Evolutionary conservation across 139 green algal genomes (phyloP).

Genomic region (Picochlorum sp.): DNA sequence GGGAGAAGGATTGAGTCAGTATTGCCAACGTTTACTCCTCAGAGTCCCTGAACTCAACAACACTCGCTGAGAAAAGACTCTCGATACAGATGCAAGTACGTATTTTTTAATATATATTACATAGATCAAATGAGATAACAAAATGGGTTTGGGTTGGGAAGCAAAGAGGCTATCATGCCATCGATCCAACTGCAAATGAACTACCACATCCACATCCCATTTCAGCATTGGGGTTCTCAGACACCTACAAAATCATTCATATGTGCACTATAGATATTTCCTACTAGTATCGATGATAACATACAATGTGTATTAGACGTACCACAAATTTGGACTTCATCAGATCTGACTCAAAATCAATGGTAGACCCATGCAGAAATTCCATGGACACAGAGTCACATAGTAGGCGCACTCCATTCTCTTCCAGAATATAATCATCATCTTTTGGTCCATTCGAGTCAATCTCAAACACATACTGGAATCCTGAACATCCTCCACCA

Average conservation of each 20-base stretch:
- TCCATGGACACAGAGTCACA: constrained; percentile 76
- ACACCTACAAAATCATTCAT: constrained; percentile 29
- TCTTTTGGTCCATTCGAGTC: constrained; percentile 30
- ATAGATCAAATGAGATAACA: too few relatives aligned
- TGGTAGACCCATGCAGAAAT: constrained; percentile 64
- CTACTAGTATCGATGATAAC: background rate
- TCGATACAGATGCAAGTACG: too few relatives aligned
- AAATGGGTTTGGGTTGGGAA: too few relatives aligned
- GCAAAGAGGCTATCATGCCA: too few relatives aligned
- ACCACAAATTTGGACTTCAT: constrained; percentile 83
- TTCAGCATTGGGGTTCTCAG: constrained; percentile 70
- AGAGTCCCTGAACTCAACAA: too few relatives aligned
- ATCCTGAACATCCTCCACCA: constrained; percentile 85
- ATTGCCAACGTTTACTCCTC: too few relatives aligned
- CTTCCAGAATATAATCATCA: constrained; percentile 54
- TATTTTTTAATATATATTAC: too few relatives aligned
- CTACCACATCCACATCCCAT: constrained; percentile 69
- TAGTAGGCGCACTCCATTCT: constrained; percentile 63
- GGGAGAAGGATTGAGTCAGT: too few relatives aligned
- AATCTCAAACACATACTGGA: constrained; percentile 86
- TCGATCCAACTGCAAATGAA: constrained; percentile 65
- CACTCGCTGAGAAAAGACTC: too few relatives aligned
- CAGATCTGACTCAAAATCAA: constrained; percentile 82
- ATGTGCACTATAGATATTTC: background rate
- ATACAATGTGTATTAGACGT: background rate